Evolutionary conservation across 108 stramenopile species (phyloP).

Genomic region (Skeletonema potamos): DNA sequence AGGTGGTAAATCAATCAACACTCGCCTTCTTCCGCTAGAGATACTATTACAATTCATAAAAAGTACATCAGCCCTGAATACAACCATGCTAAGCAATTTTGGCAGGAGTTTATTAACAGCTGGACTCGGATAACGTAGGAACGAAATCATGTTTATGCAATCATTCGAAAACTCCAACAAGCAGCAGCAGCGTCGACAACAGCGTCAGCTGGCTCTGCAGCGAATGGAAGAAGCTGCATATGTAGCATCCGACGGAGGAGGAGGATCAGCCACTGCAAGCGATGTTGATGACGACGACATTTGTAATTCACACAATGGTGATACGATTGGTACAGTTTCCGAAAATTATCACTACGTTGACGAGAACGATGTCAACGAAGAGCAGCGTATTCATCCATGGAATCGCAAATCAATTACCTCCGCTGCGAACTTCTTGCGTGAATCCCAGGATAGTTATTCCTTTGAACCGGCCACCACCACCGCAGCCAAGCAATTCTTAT

Average conservation of each 20-base stretch:
- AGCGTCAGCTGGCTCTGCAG: constrained; percentile 34
- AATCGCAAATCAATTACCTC: neutral
- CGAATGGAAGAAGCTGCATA: constrained; percentile 42
- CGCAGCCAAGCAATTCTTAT: constrained; percentile 17
- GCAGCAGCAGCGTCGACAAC: constrained; percentile 34
- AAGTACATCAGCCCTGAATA: no score
- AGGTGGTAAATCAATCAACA: no score
- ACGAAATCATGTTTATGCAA: constrained; percentile 28
- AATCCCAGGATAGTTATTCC: neutral
- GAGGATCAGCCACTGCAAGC: neutral
- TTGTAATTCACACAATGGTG: neutral
- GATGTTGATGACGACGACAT: neutral
- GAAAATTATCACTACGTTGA: neutral
- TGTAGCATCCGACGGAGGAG: neutral
- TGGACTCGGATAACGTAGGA: no score
- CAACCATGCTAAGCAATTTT: no score
- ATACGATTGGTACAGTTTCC: neutral
- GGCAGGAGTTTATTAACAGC: no score
- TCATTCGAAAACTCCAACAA: constrained; percentile 28
- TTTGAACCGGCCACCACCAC: neutral
- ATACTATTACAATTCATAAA: no score
- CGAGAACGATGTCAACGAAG: neutral
- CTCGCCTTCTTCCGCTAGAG: no score
- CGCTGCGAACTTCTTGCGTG: neutral
- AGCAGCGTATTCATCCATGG: neutral